Conservation (phyloP, 106 monocot species). For the Apostasia ramifera region DNA sequence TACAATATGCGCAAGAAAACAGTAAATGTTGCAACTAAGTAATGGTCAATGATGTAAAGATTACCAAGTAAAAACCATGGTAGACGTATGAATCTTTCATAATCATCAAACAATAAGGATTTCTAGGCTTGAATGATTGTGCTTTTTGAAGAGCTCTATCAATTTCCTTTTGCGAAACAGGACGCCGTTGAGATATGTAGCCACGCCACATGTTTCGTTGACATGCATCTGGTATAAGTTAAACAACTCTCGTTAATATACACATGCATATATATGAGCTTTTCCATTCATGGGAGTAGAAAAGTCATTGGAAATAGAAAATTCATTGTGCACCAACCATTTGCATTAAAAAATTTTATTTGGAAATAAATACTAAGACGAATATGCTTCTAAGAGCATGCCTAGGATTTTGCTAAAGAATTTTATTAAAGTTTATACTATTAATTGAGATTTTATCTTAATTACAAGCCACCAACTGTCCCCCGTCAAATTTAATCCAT, state of each 20-base stretch:
- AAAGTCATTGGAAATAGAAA: background rate
- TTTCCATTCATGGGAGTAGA: too few relatives aligned
- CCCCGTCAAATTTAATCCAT: too few relatives aligned
- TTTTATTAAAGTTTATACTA: too few relatives aligned
- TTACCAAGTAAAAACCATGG: conserved; percentile 12
- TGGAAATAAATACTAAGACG: too few relatives aligned
- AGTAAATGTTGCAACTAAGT: background rate
- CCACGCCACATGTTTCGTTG: conserved; percentile 8
- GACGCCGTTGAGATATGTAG: conserved; percentile 43
- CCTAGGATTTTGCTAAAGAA: too few relatives aligned
- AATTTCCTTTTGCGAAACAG: conserved; percentile 45
- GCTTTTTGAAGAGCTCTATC: conserved; percentile 32
- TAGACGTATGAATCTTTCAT: conserved; percentile 60
- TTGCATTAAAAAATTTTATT: too few relatives aligned
- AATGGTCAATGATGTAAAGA: background rate
- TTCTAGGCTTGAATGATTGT: conserved; percentile 38
- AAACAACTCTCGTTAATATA: background rate
- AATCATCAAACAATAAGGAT: conserved; percentile 33
- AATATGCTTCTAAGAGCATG: too few relatives aligned
- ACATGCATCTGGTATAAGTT: conserved; percentile 13
- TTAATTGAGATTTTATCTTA: too few relatives aligned
- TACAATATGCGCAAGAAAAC: background rate
- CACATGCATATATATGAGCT: too few relatives aligned
- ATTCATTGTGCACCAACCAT: too few relatives aligned
- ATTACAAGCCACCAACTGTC: too few relatives aligned